phyloP scores from a whole-genome alignment of 2,329 filamentous ascomycete species.

The Penicillium sp. region DNA sequence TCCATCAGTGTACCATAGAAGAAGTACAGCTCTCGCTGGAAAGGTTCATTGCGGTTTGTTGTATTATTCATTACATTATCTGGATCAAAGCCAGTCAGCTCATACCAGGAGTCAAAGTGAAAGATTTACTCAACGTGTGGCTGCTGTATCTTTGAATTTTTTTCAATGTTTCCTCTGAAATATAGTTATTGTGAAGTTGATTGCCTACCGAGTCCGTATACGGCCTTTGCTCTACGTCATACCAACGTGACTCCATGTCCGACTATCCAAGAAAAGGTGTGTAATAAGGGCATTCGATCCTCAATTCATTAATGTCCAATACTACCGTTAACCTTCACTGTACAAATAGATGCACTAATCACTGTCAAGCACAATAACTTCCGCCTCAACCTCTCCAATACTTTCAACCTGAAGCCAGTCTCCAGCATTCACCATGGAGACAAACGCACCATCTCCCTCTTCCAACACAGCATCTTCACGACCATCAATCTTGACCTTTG shows the following conservation, averaged over 20 bases:
- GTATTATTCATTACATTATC: neutral
- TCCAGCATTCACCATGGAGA: constrained; percentile 64
- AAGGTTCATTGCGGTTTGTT: neutral
- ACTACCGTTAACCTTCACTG: no score
- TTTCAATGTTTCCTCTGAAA: neutral
- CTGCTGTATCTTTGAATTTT: neutral
- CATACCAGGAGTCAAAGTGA: neutral
- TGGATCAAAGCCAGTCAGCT: neutral
- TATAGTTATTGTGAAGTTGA: neutral
- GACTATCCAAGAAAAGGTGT: neutral
- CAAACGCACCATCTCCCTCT: constrained; percentile 81
- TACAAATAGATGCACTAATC: constrained; percentile 40
- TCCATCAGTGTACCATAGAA: neutral
- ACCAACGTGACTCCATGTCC: neutral
- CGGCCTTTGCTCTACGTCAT: neutral
- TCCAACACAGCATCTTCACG: constrained; percentile 65
- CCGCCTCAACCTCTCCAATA: constrained; percentile 66
- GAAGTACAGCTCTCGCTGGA: neutral
- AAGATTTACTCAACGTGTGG: neutral
- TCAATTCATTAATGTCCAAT: neutral
- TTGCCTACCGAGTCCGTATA: no score
- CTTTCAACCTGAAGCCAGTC: constrained; percentile 67
- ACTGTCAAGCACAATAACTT: constrained; percentile 68
- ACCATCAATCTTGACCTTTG: constrained; percentile 68
- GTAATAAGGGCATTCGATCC: neutral